phyloP scores from a whole-genome alignment of 2,329 filamentous ascomycete species.

The Stemphylium lycopersici region DNA sequence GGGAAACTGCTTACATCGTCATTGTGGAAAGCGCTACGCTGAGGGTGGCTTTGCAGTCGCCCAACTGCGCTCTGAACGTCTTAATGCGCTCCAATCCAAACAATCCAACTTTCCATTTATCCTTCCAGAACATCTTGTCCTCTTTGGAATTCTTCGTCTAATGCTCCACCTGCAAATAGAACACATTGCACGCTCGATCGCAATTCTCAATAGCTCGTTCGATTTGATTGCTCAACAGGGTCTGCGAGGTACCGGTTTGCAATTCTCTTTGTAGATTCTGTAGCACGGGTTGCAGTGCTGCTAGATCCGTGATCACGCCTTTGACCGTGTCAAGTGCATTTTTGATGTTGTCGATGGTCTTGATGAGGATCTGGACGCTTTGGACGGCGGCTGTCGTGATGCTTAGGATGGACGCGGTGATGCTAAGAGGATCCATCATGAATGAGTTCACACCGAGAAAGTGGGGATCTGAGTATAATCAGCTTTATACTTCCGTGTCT shows the following conservation, averaged over 20 bases:
- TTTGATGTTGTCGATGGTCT: slow-evolving; percentile 7
- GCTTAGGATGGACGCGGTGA: slow-evolving; percentile 3
- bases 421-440: not conserved
- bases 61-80: slow-evolving; percentile 10
- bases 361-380: slow-evolving; percentile 8
- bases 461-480: too few species aligned
- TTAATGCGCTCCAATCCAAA: slow-evolving; percentile 11
- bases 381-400: slow-evolving; percentile 5
- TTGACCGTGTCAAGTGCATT: not conserved
- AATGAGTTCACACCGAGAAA: too few species aligned
- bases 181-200: not conserved
- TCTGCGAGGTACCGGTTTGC: not conserved
- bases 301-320: not conserved
- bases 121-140: slow-evolving; percentile 12
- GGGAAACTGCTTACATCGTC: slow-evolving; percentile 2
- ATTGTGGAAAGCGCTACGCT: slow-evolving; percentile 3
- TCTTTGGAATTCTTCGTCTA: slow-evolving; percentile 7
- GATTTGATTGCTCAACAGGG: not conserved
- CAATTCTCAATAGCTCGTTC: not conserved
- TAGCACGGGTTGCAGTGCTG: not conserved
- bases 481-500: not conserved
- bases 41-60: slow-evolving; percentile 12
- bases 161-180: not conserved
- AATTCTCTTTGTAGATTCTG: not conserved
- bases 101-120: slow-evolving; percentile 6